Base-by-base conservation (phyloP, 148 eudicot species). In the Drosera capensis region DNA sequence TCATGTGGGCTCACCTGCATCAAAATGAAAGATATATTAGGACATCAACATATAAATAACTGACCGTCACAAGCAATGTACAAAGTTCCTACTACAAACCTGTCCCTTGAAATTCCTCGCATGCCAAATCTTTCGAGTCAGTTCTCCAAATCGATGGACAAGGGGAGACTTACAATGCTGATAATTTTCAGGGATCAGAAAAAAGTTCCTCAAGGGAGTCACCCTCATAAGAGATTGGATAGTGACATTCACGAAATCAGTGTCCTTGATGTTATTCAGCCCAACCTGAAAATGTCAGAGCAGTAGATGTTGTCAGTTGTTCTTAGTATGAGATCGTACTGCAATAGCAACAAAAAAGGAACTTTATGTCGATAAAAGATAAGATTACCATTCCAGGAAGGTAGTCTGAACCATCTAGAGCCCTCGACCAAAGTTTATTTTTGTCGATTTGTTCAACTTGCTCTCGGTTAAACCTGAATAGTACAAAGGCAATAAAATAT, bases 1-100 rank as follows among this genome's bases (percentile, higher is more conserved):
- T 90, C 99, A 51, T 90, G 99, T 25, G 99, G 95, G 54, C 99
- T 90, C 51, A 90, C 99, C 99, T 90, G 78, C 61, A 66, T 40
- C 0, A 15, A 29, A 50, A 57, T 36, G 31, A 45, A 26, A 38
- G 16, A 12, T 17, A n/a, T n/a, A n/a, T n/a, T n/a, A n/a, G n/a
- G n/a, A n/a, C n/a, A n/a, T n/a, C n/a, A n/a, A n/a, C n/a, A n/a
- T n/a, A n/a, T n/a, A n/a, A n/a, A n/a, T n/a, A n/a, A n/a, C n/a
- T n/a, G n/a, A n/a, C n/a, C n/a, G n/a, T 34, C 38, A 28, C 11
- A 41, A n/a, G 2, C 1, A n/a, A 14, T 37, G 2, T 21, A 16
- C 20, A 40, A n/a, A n/a, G n/a, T 58, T 50, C 54, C 25, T 15
- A 29, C 40, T 35, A 11, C 62, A 49, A 43, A 90, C 99, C 95